Conservation (phyloP, 208 protist genomes). For the Porcisia deanei region DNA sequence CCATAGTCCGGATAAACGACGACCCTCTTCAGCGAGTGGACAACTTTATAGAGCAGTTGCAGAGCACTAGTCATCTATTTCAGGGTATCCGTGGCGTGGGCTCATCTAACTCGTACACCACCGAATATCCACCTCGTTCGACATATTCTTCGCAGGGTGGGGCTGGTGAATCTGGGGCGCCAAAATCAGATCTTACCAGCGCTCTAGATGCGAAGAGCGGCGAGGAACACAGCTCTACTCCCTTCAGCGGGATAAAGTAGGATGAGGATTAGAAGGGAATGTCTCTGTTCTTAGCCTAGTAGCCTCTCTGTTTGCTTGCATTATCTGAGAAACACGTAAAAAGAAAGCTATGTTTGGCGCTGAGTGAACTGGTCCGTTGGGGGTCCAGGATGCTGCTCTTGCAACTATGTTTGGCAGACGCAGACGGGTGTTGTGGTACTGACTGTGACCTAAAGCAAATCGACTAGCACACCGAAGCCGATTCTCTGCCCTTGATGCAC, state of each 20-base stretch:
- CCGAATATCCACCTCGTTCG: slow-evolving; percentile 2
- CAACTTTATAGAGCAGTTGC: slow-evolving; percentile 56
- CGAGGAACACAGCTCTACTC: slow-evolving; percentile 27
- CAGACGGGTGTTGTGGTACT: background rate
- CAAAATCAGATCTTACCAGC: slow-evolving; percentile 16
- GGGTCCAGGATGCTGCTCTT: background rate
- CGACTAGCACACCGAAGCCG: background rate
- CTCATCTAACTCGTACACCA: background rate
- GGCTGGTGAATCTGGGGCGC: background rate
- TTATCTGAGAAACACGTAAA: background rate
- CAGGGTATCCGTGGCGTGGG: slow-evolving; percentile 6
- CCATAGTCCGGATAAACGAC: slow-evolving; percentile 22
- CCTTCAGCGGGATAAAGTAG: slow-evolving; percentile 20
- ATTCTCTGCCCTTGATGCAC: background rate
- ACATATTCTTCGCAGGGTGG: slow-evolving; percentile 1
- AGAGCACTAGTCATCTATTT: slow-evolving; percentile 15
- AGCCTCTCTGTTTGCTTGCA: background rate
- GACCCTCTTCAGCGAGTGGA: slow-evolving; percentile 51
- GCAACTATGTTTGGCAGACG: background rate
- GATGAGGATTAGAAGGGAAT: background rate
- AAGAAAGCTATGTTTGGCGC: background rate
- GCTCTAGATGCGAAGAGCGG: slow-evolving; percentile 23
- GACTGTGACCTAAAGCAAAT: background rate
- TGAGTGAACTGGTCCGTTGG: background rate
- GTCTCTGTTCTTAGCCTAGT: background rate